Conservation (phyloP, 345 rosid species). For the Hypericum androsaemum region DNA sequence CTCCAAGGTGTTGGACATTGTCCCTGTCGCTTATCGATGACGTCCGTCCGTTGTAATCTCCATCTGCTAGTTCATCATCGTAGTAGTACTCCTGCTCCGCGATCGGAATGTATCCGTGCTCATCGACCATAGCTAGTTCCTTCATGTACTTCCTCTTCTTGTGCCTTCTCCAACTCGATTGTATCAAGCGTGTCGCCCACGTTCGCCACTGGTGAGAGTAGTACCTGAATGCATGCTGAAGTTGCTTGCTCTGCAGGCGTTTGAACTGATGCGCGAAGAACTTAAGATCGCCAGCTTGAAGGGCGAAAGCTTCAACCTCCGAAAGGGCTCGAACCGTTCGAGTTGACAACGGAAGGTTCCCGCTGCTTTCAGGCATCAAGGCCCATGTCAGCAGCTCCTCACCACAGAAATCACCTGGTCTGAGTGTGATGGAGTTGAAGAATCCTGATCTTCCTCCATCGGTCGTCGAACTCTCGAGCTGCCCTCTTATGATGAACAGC, state of each 20-base stretch:
- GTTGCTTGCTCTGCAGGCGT: slow-evolving; percentile 77
- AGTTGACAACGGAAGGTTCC: slow-evolving; percentile 64
- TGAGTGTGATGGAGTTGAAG: slow-evolving; percentile 75
- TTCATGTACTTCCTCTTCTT: slow-evolving; percentile 47
- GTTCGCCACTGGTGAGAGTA: slow-evolving; percentile 95
- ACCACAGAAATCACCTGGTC: slow-evolving; percentile 87
- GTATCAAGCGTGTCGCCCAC: slow-evolving; percentile 82
- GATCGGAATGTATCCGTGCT: slow-evolving; percentile 17
- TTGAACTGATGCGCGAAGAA: slow-evolving; percentile 83
- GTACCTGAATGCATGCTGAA: slow-evolving; percentile 92
- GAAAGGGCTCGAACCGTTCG: slow-evolving; percentile 58
- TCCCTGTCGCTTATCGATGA: slow-evolving; percentile 13
- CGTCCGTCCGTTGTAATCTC: slow-evolving; percentile 12
- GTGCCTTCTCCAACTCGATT: slow-evolving; percentile 75
- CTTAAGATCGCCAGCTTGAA: slow-evolving; percentile 74
- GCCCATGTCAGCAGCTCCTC: slow-evolving; percentile 97
- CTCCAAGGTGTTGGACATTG: slow-evolving; percentile 38
- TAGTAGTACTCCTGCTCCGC: slow-evolving; percentile 20
- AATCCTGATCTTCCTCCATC: slow-evolving; percentile 87
- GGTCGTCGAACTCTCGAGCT: slow-evolving; percentile 82
- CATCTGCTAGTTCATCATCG: slow-evolving; percentile 21
- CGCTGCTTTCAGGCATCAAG: slow-evolving; percentile 60
- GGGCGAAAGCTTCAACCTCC: slow-evolving; percentile 89
- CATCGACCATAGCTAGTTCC: slow-evolving; percentile 44
- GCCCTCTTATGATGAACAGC: slow-evolving; percentile 84